phyloP scores from a whole-genome alignment of 1,284 basidiomycete species.

The Heliocybe sulcata region DNA sequence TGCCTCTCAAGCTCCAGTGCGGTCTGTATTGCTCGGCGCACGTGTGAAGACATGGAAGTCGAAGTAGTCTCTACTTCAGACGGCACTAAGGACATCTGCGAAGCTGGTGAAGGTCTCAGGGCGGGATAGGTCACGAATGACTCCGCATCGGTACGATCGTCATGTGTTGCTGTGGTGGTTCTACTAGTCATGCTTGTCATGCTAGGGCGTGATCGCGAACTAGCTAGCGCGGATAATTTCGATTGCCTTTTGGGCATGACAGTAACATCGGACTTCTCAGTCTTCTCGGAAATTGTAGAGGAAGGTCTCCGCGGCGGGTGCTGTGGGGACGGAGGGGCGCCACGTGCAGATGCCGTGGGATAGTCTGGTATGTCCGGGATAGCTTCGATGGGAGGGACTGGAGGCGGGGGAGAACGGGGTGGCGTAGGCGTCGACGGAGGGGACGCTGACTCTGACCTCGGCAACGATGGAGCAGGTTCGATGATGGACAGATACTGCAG shows the following conservation, averaged over 20 bases:
- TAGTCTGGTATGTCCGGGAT: conserved; percentile 53
- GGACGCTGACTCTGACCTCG: conserved; percentile 37
- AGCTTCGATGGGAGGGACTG: conserved; percentile 36
- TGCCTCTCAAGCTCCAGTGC: conserved; percentile 25
- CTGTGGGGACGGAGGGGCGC: conserved; percentile 13
- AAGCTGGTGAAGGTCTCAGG: conserved; percentile 55
- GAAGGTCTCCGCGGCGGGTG: conserved; percentile 7
- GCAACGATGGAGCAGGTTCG: conserved; percentile 46
- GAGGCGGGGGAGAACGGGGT: conserved; percentile 30
- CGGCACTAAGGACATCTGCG: conserved; percentile 30
- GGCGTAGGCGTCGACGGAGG: conserved; percentile 27
- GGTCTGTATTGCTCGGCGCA: conserved; percentile 53
- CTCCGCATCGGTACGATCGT: conserved; percentile 31
- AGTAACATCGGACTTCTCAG: conserved; percentile 5
- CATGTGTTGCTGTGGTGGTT: conserved; percentile 42
- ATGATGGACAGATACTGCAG: conserved; percentile 58
- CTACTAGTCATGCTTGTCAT: conserved; percentile 28
- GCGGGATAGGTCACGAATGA: conserved; percentile 61
- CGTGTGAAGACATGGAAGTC: conserved; percentile 42
- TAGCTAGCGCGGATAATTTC: conserved; percentile 57
- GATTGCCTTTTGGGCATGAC: conserved; percentile 34
- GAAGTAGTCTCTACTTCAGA: conserved; percentile 11
- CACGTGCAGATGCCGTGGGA: conserved; percentile 35
- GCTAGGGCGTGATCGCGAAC: conserved; percentile 47
- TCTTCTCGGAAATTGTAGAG: conserved; percentile 12